These are phyloP conservation scores for Physcia stellaris DNA, from an alignment of 495 filamentous ascomycete genomes.

Conservation along the genomic window DNA sequence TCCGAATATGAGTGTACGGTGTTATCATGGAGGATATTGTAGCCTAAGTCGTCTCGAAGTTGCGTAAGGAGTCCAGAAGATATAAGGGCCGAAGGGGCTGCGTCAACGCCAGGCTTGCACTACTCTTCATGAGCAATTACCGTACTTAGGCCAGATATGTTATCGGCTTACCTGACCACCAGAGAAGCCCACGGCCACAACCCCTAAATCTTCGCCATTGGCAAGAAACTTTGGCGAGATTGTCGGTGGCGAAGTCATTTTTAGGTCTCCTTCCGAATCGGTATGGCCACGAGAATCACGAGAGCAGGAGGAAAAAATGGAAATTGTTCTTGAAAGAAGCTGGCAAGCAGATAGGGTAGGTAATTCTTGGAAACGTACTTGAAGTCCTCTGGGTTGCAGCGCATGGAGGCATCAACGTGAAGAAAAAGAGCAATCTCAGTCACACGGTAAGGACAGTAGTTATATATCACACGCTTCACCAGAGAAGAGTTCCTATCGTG, in stretches of 20 bases:
- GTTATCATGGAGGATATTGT: constrained; percentile 74
- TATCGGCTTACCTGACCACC: constrained; percentile 71
- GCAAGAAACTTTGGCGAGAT: constrained; percentile 72
- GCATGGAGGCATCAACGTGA: background rate
- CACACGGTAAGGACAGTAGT: background rate
- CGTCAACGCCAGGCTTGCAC: constrained; percentile 88
- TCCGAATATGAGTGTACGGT: constrained; percentile 71
- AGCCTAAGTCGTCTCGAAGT: constrained; percentile 71
- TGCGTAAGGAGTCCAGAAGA: constrained; percentile 76
- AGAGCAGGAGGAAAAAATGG: no score
- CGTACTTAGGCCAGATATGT: constrained; percentile 6
- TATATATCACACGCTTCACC: background rate
- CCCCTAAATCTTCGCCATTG: constrained; percentile 62
- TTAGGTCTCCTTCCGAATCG: constrained; percentile 3
- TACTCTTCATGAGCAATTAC: constrained; percentile 20
- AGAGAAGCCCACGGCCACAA: constrained; percentile 93
- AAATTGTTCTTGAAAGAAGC: background rate
- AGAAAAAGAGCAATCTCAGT: background rate
- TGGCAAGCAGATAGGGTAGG: constrained; percentile 7
- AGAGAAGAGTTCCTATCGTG: background rate
- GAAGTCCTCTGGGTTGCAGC: no score
- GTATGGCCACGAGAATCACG: background rate
- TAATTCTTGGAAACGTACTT: no score
- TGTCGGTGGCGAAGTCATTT: constrained; percentile 56
- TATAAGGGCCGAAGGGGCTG: constrained; percentile 82